Percentiles rank a stretch among this genome's conserved stretches.
These are phyloP conservation scores for Saccharomycopsis sp. DNA, from an alignment of 805 yeast species.

Conservation along the genomic window DNA sequence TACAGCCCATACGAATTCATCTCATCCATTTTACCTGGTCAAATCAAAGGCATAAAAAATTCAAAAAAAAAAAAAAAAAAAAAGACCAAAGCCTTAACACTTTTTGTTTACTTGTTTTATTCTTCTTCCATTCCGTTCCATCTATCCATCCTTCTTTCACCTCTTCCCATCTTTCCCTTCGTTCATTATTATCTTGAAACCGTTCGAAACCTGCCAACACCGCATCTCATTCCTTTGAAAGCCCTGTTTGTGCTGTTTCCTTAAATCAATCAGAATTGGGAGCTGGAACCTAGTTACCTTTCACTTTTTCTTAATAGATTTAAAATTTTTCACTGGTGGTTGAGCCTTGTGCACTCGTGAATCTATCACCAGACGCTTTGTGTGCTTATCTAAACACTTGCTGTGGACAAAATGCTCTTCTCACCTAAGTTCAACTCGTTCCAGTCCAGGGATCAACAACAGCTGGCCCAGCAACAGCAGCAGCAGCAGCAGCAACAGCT, in stretches of 20 bases:
- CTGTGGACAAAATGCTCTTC: too few relatives aligned
- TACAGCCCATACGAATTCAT: too few relatives aligned
- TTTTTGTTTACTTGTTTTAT: not conserved
- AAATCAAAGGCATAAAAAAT: not conserved
- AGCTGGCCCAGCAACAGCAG: conserved; percentile 24
- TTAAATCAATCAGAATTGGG: too few relatives aligned
- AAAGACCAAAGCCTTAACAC: not conserved
- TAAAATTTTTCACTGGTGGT: not conserved
- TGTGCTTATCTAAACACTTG: too few relatives aligned
- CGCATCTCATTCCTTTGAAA: too few relatives aligned
- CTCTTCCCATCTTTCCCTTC: too few relatives aligned
- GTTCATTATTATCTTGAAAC: not conserved
- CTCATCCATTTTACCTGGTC: not conserved
- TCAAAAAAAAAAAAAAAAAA: not conserved
- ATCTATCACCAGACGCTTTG: too few relatives aligned
- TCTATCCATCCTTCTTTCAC: not conserved
- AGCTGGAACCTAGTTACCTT: too few relatives aligned
- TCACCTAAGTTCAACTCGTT: not conserved
- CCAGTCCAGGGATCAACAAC: conserved; percentile 18
- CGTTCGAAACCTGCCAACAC: too few relatives aligned
- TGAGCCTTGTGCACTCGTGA: too few relatives aligned
- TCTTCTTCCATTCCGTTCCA: not conserved
- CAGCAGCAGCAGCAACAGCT: conserved; percentile 31
- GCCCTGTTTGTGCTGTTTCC: too few relatives aligned
- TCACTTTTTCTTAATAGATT: not conserved